Evolutionary conservation across 352 stramenopile genomes (phyloP), one percentile per base, ranked within the genome.

Genomic region (Phytophthora pinifolia): DNA sequence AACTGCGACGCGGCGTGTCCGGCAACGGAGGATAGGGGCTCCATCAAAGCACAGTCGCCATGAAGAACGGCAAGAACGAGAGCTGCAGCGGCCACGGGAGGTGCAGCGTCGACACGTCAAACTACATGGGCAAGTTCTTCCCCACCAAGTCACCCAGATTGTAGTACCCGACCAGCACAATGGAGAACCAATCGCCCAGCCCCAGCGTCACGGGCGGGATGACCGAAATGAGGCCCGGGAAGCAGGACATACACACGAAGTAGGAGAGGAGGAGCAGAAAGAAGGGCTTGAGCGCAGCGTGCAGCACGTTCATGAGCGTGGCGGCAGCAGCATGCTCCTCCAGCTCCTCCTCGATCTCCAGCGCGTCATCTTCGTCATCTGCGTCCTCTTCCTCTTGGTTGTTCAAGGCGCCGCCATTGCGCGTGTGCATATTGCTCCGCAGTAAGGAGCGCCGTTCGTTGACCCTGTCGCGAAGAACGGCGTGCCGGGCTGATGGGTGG

Each of bases 221-320:
- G 45, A 68, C 76, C 43, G 76, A 85, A 32, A 86, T 91, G 59
- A 93, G 75, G 41, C 83, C 83, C 2, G 83, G 83, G 53, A 90
- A 93, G 62, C 80, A 89, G 22, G 83, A 87, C 5, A 93, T 53
- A 36, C 81, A 91, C 12, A 91, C 68, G 52, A 89, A 89, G 55
- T 72, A 91, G 29, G 77, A 87, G 10, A 89, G 59, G 52, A 91
- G 87, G 8, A 88, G 71, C 57, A 77, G 88, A 62, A 88, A 83
- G 51, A 90, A 86, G 12, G 83, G 81, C 38, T 90, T 91, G 36
- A 79, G 75, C 6, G 83, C 76, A 0, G 65, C 73, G 34, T 73
- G 79, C 3, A 87, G 61, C 36, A 92, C 83, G 34, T 70, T 74
- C 47, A 81, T 59, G 46, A 91, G 32, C n/a, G 73, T 72, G 2